Evolutionary conservation across 2,329 filamentous ascomycete genomes (phyloP).

Genomic region (Diaporthe citri): DNA sequence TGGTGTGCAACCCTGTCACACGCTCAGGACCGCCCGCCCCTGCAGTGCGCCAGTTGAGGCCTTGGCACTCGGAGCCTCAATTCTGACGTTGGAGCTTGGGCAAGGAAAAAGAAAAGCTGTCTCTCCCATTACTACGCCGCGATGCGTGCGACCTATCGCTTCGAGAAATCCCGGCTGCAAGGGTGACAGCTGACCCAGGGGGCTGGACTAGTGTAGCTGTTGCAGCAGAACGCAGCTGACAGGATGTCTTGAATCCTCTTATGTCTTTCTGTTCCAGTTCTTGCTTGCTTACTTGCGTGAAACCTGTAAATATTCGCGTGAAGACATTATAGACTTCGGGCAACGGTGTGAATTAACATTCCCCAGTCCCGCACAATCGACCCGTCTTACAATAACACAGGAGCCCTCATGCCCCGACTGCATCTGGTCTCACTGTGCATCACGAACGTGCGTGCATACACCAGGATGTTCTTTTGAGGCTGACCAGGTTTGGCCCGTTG

Average conservation of each 20-base stretch:
- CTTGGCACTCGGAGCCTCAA: constrained; percentile 35
- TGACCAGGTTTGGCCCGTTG: not conserved
- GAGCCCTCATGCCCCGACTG: not conserved
- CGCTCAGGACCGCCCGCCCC: constrained; percentile 7
- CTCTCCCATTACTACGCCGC: not conserved
- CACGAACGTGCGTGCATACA: not conserved
- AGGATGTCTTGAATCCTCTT: not conserved
- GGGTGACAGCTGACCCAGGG: constrained; percentile 9
- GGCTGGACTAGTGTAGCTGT: not conserved
- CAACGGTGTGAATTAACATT: not conserved
- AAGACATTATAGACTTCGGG: not conserved
- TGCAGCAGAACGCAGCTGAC: not conserved
- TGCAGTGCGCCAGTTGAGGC: constrained; percentile 10
- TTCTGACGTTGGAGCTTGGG: constrained; percentile 27
- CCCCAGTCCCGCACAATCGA: not conserved
- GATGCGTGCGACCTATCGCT: constrained; percentile 18
- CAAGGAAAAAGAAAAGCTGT: not conserved
- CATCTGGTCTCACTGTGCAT: not conserved
- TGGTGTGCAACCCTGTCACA: constrained; percentile 8
- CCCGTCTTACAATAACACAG: constrained; percentile 2
- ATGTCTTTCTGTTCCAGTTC: not conserved
- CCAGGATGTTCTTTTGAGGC: not conserved
- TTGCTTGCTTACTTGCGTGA: not conserved
- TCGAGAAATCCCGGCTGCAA: constrained; percentile 21
- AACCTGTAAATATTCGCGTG: not conserved